These are phyloP conservation scores for Malus orientalis DNA, from an alignment of 306 rosid species.

Conservation along the genomic window DNA sequence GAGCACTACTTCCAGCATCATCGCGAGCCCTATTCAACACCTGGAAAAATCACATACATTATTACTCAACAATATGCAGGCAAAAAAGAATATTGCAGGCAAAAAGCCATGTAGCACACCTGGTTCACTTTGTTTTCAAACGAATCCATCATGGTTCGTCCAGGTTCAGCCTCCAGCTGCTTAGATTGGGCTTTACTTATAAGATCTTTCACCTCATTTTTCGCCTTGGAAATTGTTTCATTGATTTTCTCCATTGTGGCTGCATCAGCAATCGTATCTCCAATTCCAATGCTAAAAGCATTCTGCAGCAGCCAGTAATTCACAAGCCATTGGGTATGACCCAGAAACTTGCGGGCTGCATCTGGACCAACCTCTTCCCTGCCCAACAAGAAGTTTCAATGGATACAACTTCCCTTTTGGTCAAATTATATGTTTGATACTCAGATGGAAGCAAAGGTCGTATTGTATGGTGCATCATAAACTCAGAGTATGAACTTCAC, in stretches of 20 bases:
- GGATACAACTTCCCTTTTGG: neutral
- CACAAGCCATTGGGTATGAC: constrained; percentile 99
- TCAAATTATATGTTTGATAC: neutral
- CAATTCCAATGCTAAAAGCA: constrained; percentile 95
- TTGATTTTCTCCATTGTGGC: constrained; percentile 86
- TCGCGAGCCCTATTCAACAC: constrained; percentile 93
- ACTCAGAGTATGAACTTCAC: neutral
- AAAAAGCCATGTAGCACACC: constrained; percentile 33
- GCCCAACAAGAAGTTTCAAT: constrained; percentile 18
- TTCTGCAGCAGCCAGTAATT: constrained; percentile 97
- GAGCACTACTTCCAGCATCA: constrained; percentile 97
- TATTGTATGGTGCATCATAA: neutral
- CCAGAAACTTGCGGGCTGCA: constrained; percentile 97
- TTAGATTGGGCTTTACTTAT: constrained; percentile 77
- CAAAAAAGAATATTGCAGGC: neutral
- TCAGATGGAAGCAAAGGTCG: neutral
- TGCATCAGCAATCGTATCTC: constrained; percentile 98
- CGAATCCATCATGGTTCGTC: constrained; percentile 96
- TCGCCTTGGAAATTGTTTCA: constrained; percentile 78
- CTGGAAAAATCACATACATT: constrained; percentile 26
- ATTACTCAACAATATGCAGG: constrained; percentile 6
- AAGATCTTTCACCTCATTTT: constrained; percentile 82
- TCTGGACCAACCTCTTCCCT: constrained; percentile 99
- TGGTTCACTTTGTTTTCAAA: constrained; percentile 95
- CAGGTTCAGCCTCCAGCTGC: constrained; percentile 91